Percentiles rank a stretch among this genome's conserved stretches.
Evolutionary conservation across 148 eudicot species (phyloP).

Genomic region (Chenopodium quinoa): DNA sequence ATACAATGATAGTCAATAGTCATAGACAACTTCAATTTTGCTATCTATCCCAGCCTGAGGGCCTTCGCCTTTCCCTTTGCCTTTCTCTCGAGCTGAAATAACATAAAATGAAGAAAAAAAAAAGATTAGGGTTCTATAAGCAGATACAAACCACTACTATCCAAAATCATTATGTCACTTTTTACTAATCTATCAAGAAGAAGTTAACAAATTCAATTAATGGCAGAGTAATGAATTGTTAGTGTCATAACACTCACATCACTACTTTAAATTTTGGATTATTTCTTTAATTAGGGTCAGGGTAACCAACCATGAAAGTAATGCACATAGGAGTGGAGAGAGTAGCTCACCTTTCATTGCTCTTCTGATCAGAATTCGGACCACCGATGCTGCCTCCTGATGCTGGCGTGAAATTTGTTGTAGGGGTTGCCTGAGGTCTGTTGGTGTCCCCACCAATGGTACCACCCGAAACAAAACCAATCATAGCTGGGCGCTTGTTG

Average conservation of each 20-base stretch:
- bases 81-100: constrained; percentile 56
- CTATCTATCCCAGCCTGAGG: constrained; percentile 91
- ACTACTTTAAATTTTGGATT: neutral
- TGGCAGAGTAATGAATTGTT: neutral
- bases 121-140: neutral
- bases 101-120: neutral
- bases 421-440: constrained; percentile 38
- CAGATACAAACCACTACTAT: neutral
- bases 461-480: constrained; percentile 93
- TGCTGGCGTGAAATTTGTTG: constrained; percentile 35
- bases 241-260: neutral
- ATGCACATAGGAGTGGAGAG: neutral
- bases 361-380: constrained; percentile 43
- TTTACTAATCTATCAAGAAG: neutral
- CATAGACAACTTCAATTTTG: neutral
- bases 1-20: neutral
- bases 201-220: neutral
- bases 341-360: constrained; percentile 49
- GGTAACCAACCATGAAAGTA: neutral
- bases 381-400: constrained; percentile 34
- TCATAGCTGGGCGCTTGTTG: constrained; percentile 48
- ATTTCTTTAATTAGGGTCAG: neutral
- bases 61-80: constrained; percentile 81
- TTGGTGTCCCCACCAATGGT: constrained; percentile 71
- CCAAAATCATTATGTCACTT: neutral